Evolutionary conservation across 2,329 filamentous ascomycete species (phyloP).

Genomic region (Coccinonectria pachysandricola): DNA sequence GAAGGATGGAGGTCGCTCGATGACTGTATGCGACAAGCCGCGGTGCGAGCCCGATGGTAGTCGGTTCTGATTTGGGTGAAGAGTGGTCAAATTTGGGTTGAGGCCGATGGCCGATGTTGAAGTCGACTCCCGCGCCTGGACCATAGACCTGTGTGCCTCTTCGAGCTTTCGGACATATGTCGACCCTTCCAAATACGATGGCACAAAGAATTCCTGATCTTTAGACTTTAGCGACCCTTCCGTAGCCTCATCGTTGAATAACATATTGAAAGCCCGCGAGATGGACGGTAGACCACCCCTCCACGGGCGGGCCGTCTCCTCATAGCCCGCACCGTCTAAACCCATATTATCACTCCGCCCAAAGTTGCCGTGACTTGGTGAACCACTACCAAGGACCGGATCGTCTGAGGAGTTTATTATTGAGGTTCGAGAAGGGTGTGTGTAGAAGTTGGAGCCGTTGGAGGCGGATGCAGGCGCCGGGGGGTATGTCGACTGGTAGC

Average conservation of each 20-base stretch:
- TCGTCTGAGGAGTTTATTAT: constrained; percentile 41
- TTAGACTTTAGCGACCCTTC: constrained; percentile 17
- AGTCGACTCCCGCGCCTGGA: constrained; percentile 38
- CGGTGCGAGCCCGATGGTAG: constrained; percentile 47
- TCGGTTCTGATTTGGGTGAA: constrained; percentile 26
- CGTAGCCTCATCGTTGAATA: constrained; percentile 26
- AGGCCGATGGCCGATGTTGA: constrained; percentile 11
- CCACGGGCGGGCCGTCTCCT: constrained; percentile 15
- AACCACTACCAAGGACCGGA: constrained; percentile 12
- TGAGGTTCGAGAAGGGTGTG: constrained; percentile 24
- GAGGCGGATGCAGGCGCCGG: constrained; percentile 5
- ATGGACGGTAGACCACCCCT: constrained; percentile 31
- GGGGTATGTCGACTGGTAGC: constrained; percentile 4
- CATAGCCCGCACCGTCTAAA: constrained; percentile 26
- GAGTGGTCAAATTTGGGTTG: constrained; percentile 35
- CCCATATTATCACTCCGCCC: constrained; percentile 9
- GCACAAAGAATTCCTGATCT: constrained; percentile 57
- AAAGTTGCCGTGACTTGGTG: constrained; percentile 2
- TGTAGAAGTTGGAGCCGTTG: constrained; percentile 15
- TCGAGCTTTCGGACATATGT: constrained; percentile 69
- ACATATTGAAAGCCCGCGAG: constrained; percentile 44
- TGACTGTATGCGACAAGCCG: constrained; percentile 73
- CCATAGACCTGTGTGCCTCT: constrained; percentile 54
- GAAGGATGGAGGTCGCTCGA: constrained; percentile 58
- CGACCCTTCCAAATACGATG: constrained; percentile 72